These are phyloP conservation scores for Caloboletus inedulis DNA, from an alignment of 1,284 basidiomycete genomes.

Conservation along the genomic window DNA sequence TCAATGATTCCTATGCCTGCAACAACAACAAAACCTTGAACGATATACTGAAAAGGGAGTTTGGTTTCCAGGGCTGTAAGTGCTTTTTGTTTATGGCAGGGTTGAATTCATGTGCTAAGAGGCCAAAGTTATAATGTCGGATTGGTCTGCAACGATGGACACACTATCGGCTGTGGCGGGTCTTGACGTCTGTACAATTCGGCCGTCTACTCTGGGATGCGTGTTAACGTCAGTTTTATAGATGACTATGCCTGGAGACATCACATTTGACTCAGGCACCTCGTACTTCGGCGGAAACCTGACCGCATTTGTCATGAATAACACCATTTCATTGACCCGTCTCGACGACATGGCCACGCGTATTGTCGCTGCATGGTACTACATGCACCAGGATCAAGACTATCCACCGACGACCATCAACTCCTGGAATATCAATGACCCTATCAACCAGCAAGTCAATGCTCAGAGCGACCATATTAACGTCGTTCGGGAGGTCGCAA, in stretches of 20 bases:
- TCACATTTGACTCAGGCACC: conserved; percentile 27
- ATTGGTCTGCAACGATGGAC: conserved; percentile 44
- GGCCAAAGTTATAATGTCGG: conserved; percentile 31
- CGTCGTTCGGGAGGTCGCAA: conserved; percentile 63
- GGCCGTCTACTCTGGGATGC: background rate
- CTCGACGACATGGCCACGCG: conserved; percentile 68
- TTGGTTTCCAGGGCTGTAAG: conserved; percentile 55
- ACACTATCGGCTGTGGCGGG: conserved; percentile 42
- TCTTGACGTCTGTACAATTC: conserved; percentile 39
- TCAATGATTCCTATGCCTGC: conserved; percentile 54
- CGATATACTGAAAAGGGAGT: conserved; percentile 55
- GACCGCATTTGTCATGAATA: conserved; percentile 28
- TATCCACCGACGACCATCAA: conserved; percentile 57
- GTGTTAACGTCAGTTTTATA: conserved; percentile 11
- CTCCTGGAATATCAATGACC: conserved; percentile 46
- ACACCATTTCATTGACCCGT: conserved; percentile 41
- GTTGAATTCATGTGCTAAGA: conserved; percentile 1
- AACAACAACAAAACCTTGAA: conserved; percentile 55
- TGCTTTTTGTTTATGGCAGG: background rate
- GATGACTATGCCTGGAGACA: conserved; percentile 44
- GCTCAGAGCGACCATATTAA: conserved; percentile 57
- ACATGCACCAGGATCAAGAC: conserved; percentile 52
- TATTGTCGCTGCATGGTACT: conserved; percentile 61
- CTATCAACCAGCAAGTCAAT: conserved; percentile 53
- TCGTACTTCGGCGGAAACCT: conserved; percentile 52